Evolutionary conservation across 805 yeast genomes (phyloP), one percentile per base, ranked within the genome.

Genomic region (Vanderwaltozyma yarrowii): DNA sequence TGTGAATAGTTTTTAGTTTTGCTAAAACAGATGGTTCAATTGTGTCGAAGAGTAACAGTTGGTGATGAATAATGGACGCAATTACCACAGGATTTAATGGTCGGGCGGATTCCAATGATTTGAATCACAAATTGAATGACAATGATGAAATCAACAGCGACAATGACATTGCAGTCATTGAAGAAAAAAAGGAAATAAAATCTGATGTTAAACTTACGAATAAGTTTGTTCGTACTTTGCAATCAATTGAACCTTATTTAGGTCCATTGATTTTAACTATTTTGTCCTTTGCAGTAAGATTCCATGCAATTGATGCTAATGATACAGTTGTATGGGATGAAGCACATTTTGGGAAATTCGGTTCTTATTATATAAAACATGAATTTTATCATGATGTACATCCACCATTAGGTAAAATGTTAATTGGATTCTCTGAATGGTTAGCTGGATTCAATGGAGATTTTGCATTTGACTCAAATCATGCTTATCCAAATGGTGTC

Each of bases 281-380:
- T 2, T 45, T 80, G 15, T 78, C 92, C 9, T 81, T 88, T 50
- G 71, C 70, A 44, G 71, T 85, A 30, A 74, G 97, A 50, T 74
- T 87, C 60, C 78, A 83, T 64, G 67, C 71, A 44, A 80, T 89
- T 48, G 81, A 83, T 38, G 67, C 71, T 40, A 82, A 85, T 44
- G 68, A 73, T 40, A 69, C 72, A 39, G 96, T 92, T 23, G 92
- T 92, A 33, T 88, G 96, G 96, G 96, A 87, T 64, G 96, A 87
- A 59, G 96, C 96, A 30, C 96, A 88, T 66, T 89, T 89, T 61
- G 98, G 96, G 36, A 92, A 89, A 60, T 89, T 89, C 59, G 97
- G 96, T 24, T 80, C 95, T 11, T 80, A 85, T 59, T 89, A 89
- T 61, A 67, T 89, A 45, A 78, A 74, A 50, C 92, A 85, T 49